Evolutionary conservation across 345 rosid species (phyloP).

Genomic region (Pistacia integerrima): DNA sequence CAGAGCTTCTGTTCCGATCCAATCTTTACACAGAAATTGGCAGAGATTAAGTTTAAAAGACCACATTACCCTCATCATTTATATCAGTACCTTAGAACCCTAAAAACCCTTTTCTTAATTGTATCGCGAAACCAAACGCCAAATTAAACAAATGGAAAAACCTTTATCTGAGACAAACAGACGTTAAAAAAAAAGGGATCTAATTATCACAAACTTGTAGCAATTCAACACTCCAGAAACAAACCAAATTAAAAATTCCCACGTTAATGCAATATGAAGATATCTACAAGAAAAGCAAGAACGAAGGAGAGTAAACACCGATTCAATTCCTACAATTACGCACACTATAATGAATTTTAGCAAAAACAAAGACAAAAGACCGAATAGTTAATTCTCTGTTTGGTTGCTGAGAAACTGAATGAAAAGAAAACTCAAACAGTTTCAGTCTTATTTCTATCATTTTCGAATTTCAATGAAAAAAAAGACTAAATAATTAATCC

Average conservation of each 20-base stretch:
- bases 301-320: background rate
- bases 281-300: background rate
- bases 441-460: background rate
- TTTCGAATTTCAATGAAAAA: background rate
- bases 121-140: background rate
- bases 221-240: background rate
- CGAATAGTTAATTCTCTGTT: background rate
- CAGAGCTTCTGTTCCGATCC: conserved; percentile 28
- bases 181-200: background rate
- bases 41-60: conserved; percentile 18
- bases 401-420: conserved; percentile 13
- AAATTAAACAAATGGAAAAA: background rate
- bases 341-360: background rate
- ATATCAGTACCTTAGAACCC: conserved; percentile 25
- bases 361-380: background rate
- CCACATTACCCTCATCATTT: conserved; percentile 33
- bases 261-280: background rate
- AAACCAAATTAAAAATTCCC: background rate
- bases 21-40: conserved; percentile 10
- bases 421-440: background rate
- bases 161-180: background rate
- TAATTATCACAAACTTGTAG: background rate
- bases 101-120: background rate
- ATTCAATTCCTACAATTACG: background rate
- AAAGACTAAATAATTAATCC: background rate